A percentile compares a stretch with the other conserved stretches of the same genome.
Conservation (phyloP, 176 grass and related monocot genomes). For the Chrysopogon serrulatus region DNA sequence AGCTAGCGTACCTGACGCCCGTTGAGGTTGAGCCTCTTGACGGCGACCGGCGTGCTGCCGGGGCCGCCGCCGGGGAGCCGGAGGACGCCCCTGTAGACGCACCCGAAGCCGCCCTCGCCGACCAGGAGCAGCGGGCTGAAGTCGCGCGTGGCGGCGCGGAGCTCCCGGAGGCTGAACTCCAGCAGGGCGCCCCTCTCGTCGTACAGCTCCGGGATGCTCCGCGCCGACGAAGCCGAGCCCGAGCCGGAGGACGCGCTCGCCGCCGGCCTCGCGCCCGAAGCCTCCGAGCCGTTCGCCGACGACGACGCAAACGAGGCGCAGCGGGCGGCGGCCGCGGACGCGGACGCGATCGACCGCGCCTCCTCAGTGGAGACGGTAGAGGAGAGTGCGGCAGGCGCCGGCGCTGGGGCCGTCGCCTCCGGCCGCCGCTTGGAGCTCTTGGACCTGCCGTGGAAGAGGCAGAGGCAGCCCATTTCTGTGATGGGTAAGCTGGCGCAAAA, state of each 20-base stretch:
- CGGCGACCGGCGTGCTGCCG: conserved; percentile 35
- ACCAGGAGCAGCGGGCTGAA: conserved; percentile 68
- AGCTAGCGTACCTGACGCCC: conserved; percentile 37
- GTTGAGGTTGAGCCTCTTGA: conserved; percentile 66
- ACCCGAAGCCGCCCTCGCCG: conserved; percentile 70
- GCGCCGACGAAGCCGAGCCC: conserved; percentile 13
- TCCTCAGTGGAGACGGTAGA: neutral
- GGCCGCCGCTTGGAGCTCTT: neutral
- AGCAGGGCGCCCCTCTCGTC: conserved; percentile 41
- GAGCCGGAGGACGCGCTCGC: conserved; percentile 41
- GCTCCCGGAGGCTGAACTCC: conserved; percentile 53
- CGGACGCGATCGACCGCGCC: neutral
- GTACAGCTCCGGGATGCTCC: conserved; percentile 57
- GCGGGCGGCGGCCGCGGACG: neutral
- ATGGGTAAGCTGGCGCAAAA: neutral
- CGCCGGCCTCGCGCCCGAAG: conserved; percentile 10
- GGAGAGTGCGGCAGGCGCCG: neutral
- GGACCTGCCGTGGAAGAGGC: conserved; percentile 12
- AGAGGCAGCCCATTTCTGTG: conserved; percentile 41
- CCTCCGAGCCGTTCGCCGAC: conserved; percentile 1
- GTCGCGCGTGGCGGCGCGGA: conserved; percentile 46
- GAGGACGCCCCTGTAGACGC: conserved; percentile 58
- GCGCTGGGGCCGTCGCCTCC: neutral
- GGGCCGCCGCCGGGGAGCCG: conserved; percentile 18
- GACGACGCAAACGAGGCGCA: neutral